Percentiles rank a stretch among this genome's conserved stretches.
phyloP scores from a whole-genome alignment of 179 eudicot genomes.

The Spinacia oleracea region DNA sequence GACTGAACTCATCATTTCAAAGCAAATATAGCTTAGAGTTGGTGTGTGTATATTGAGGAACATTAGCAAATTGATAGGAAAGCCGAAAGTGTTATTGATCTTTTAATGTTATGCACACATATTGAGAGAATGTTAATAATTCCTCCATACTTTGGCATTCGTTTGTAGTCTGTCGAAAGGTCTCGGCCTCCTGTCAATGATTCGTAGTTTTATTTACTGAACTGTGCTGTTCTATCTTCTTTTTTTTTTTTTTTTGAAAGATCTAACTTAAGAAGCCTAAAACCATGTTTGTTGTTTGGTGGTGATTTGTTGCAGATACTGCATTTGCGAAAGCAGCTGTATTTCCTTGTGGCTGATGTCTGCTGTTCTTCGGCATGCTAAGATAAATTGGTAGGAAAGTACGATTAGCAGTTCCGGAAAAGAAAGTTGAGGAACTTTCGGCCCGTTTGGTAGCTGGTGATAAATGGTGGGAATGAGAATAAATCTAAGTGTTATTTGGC shows the following conservation, averaged over 20 bases:
- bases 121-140: neutral
- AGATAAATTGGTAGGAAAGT: neutral
- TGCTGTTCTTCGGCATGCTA: constrained; percentile 10
- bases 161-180: neutral
- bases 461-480: too few species aligned
- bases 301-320: constrained; percentile 13
- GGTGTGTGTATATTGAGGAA: neutral
- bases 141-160: too few species aligned
- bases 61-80: neutral
- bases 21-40: neutral
- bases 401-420: neutral
- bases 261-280: neutral
- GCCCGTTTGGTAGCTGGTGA: too few species aligned
- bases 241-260: neutral
- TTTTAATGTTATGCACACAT: neutral
- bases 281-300: neutral
- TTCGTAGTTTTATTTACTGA: neutral
- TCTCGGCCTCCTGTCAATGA: neutral
- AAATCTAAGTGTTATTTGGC: too few species aligned
- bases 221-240: neutral
- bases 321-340: constrained; percentile 13
- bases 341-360: constrained; percentile 11
- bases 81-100: neutral
- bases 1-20: neutral
- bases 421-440: neutral